Evolutionary conservation across 441 rosid species (phyloP), one percentile per base, ranked within the genome.

Genomic region (Monsonia emarginata): DNA sequence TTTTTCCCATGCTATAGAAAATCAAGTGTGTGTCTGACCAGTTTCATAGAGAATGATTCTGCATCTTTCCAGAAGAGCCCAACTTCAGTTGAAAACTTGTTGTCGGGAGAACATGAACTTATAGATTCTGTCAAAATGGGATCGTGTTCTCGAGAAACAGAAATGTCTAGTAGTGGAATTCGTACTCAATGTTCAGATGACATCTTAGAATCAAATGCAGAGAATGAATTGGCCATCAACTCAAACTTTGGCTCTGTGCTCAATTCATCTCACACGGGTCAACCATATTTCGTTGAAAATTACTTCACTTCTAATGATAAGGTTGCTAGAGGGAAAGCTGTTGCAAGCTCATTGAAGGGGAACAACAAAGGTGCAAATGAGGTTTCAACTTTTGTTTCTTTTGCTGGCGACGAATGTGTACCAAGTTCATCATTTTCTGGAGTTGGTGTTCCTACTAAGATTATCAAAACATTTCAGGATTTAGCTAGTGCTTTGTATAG

Each of bases 1-100:
- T 79, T 79, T 69, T 25, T 74, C 58, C 85, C 83, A 11, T 59
- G 70, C 36, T 72, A 46, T 65, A 72, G 50, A 44, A 78, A 69
- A 65, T 80, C 5, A 16, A 66, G 69, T 14, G 57, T 60, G 18
- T 67, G 66, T 25, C 34, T 24, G 54, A 46, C 21, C 22, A 46
- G 22, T 46, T 46, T 69, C 61, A 36, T 64, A 70, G 22, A 63
- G 48, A 59, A 18, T 24, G 54, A 58, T 62, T 64, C 36, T 14
- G 61, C 62, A 0, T 67, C 74, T 69, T 25, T 71, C 62, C 74
- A 71, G 66, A 69, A 65, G 59, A 67, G 71, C 28, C 30, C 32
- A 3, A 70, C 74, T 73, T 75, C 79, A 8, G 40, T 44, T 66
- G 16, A 63, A 59, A 61, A 70, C 61, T 75, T 67, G 10, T 63